A percentile compares a stretch with the other conserved stretches of the same genome.
Evolutionary conservation across 2,329 filamentous ascomycete species (phyloP).

Genomic region (Hymenoscyphus occultus): DNA sequence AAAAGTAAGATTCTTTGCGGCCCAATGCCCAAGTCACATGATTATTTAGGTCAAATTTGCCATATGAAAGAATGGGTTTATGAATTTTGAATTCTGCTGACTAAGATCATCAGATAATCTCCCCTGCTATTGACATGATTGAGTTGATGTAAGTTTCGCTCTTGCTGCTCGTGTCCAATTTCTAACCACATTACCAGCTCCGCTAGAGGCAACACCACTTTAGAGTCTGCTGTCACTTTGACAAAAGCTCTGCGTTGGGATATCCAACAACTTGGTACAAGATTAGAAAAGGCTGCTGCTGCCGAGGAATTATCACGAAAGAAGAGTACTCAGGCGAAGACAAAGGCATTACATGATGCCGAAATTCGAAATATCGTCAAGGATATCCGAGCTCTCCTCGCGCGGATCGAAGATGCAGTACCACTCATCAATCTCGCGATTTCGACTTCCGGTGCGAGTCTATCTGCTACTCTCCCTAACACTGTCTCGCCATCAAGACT

Average conservation of each 20-base stretch:
- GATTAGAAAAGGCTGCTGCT: slow-evolving; percentile 67
- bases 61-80: too few relatives aligned
- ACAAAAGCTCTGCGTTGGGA: slow-evolving; percentile 81
- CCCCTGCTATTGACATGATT: slow-evolving; percentile 87
- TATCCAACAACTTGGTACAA: slow-evolving; percentile 74
- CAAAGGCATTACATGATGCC: slow-evolving; percentile 54
- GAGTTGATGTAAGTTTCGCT: slow-evolving; percentile 69
- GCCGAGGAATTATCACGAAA: slow-evolving; percentile 53
- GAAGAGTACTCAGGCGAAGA: slow-evolving; percentile 45
- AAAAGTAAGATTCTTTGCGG: slow-evolving; percentile 49
- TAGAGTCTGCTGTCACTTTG: slow-evolving; percentile 81
- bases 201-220: slow-evolving; percentile 70
- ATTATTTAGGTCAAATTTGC: not conserved
- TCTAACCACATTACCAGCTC: slow-evolving; percentile 42
- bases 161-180: not conserved
- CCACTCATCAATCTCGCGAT: slow-evolving; percentile 92
- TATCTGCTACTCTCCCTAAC: slow-evolving; percentile 75
- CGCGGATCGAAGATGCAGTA: slow-evolving; percentile 84
- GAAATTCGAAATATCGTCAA: slow-evolving; percentile 68
- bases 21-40: not conserved
- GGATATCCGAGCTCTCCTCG: slow-evolving; percentile 72
- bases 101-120: slow-evolving; percentile 63
- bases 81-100: not conserved
- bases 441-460: slow-evolving; percentile 83
- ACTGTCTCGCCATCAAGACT: slow-evolving; percentile 87